Evolutionary conservation across 345 rosid genomes (phyloP), one percentile per base, ranked within the genome.

Genomic region (Ceriops decandra): DNA sequence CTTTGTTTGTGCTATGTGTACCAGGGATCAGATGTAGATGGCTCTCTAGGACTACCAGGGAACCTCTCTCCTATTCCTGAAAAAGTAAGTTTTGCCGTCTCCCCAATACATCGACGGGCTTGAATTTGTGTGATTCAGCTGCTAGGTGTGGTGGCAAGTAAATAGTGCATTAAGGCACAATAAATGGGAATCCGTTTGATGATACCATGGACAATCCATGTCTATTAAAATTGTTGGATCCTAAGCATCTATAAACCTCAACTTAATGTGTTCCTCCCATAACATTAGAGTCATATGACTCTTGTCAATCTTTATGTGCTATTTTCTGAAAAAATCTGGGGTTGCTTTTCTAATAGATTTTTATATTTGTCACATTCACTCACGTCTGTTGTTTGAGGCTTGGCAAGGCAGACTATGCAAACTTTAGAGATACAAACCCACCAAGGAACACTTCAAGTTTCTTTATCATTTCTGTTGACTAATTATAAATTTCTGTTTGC

Each of bases 21-120:
- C 5, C 77, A 90, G 91, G 79, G 31, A 69, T n/a, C 68, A 63
- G 74, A 71, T 54, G 72, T 52, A 53, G 74, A 33, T 10, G 60
- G 20, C 60, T 63, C 71, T 24, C 28, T 52, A n/a, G 66, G 27
- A 70, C 42, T 38, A 52, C 54, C 68, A 67, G 52, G 54, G 28
- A 63, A 70, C 33, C 42, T 53, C 7, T 53, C 79, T 71, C 57
- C 86, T 60, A 64, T 78, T 38, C 70, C 67, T 33, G 82, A 76
- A 68, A 68, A 80, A 16, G 89, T 90, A 75, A 67, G 83, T 69
- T 69, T 57, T 60, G 6, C 38, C 7, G 28, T 52, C 26, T 52
- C 33, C 63, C 16, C 52, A 61, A 46, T 19, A 28, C 10, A 5
- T 20, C 52, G 36, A 58, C 24, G 49, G 70, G 24, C 60, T 56